Evolutionary conservation across 2,329 filamentous ascomycete species (phyloP), one percentile per base, ranked within the genome.

Genomic region (Clarireedia monteithiana): DNA sequence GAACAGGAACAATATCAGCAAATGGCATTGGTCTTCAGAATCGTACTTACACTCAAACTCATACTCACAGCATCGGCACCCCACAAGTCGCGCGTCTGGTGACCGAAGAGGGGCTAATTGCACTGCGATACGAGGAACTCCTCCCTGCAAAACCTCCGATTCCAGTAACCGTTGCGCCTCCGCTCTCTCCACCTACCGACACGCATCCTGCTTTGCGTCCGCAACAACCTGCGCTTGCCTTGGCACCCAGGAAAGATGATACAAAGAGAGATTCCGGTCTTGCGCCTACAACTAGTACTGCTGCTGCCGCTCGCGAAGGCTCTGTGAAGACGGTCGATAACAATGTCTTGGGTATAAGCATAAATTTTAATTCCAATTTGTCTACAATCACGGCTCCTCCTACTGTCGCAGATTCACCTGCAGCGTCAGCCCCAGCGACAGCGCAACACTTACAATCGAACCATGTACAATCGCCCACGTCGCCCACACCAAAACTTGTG

Each of bases 111-210:
- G 61, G 58, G 9, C 50, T 84, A 62, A 74, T 84, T 57, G 76
- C 76, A 48, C 65, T 85, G 55, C 78, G 80, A 57, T 85, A 85
- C 71, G 82, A 85, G 66, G 77, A 84, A 68, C 81, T 79, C 38
- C 71, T 77, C 50, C 75, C 79, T 63, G 78, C 78, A 48, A 77
- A 80, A 67, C 78, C 78, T 58, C 82, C 82, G 38, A 79, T 83
- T 60, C 76, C 77, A 47, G 64, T 69, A 3, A 68, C 63, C 14
- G 59, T 68, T 24, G 58, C 66, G 20, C 66, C 67, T 20, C 64
- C 64, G n/a, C 58, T 61, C 27, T 48, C 54, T 23, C 65, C 66
- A 10, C 64, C 66, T 1, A 58, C 47, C 7, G 66, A 68, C 17
- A 54, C 50, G 6, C 67, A 69, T 63, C 67, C 64, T 55, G 67